These are phyloP conservation scores for Nigrograna mackinnonii DNA, from an alignment of 2,329 filamentous ascomycete genomes.

Conservation along the genomic window DNA sequence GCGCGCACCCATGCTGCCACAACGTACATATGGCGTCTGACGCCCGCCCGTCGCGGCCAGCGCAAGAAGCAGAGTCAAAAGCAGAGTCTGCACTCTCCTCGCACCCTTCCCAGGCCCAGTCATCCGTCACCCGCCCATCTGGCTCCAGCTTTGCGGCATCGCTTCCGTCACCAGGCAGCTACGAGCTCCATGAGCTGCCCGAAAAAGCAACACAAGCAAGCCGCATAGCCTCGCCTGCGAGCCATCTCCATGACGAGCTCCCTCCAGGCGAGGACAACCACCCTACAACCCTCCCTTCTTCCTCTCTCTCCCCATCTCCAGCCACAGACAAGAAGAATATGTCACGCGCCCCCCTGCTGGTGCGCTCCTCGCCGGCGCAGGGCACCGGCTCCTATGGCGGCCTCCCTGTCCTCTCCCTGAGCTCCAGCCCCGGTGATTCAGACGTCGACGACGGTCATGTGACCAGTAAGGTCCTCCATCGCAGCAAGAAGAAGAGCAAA, in stretches of 20 bases:
- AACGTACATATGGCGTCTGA: constrained; percentile 16
- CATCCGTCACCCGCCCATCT: too few species aligned
- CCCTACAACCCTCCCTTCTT: background rate
- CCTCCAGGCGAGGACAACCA: constrained; percentile 10
- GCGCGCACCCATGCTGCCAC: constrained; percentile 18
- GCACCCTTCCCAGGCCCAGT: constrained; percentile 17
- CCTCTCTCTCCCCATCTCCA: constrained; percentile 14
- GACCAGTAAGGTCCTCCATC: constrained; percentile 17
- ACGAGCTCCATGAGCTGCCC: constrained; percentile 6
- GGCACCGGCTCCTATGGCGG: constrained; percentile 66
- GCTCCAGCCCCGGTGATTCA: constrained; percentile 37
- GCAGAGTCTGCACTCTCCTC: constrained; percentile 15
- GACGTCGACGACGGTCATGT: constrained; percentile 35
- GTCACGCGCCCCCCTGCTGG: constrained; percentile 59
- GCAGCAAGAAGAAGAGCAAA: constrained; percentile 30
- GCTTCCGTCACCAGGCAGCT: background rate
- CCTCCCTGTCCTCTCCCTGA: constrained; percentile 51
- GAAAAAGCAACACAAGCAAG: constrained; percentile 31
- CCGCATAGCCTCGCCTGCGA: constrained; percentile 25
- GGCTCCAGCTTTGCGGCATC: background rate
- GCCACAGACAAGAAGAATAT: constrained; percentile 43
- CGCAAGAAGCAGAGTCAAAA: too few species aligned
- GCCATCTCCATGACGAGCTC: constrained; percentile 31
- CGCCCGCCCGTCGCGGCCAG: constrained; percentile 7
- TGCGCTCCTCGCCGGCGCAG: constrained; percentile 63